Base-by-base conservation (phyloP, 768 basidiomycete species). In the Panaeolus papilionaceus region DNA sequence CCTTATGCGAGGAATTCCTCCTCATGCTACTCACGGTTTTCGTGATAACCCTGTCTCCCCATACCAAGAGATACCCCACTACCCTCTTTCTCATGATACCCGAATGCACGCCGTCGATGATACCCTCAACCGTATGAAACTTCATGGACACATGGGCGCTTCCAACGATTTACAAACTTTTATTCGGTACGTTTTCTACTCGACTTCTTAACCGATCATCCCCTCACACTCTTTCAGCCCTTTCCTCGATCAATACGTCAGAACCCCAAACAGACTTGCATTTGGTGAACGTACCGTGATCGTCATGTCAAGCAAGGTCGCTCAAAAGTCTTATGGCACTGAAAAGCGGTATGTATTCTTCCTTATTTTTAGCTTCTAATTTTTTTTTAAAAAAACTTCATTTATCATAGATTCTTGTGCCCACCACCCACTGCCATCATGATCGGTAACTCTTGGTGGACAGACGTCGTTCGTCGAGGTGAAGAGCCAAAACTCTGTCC, bases 271-370 rank as follows among this genome's bases (percentile, higher is more conserved):
- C 76, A 87, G 96, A 38, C 86, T 98, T 58, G 92, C 92, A 1
- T 92, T 92, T 72, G 97, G 97, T 63, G 97, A 98, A 77, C 89
- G 95, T 61, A 95, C 95, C 4, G 88, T 99, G 68, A 92, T 98
- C 68, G 92, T 99, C 73, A 96, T 98, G 93, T 96, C 95, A n/a
- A 95, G 93, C 76, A 95, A 93, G 75, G 96, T 98, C 38, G 97
- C 95, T 3, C 97, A 99, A 83, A 97, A 98, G 76, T 95, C 94
- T 9, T 99, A 98, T 76, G 96, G 96, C 42, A 95, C 92, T 18
- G 96, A 98, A 79, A 98, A 98, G 78, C 87, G 96, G 92, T 92
- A 68, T 58, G 84, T 74, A 44, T 66, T 66, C 58, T 23, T 51
- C 26, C 39, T 12, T 44, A 3, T 33, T 33, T 33, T 33, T 33